Evolutionary conservation across 1,284 basidiomycete genomes (phyloP), one percentile per base, ranked within the genome.

Genomic region (Boletus hoseneyae): DNA sequence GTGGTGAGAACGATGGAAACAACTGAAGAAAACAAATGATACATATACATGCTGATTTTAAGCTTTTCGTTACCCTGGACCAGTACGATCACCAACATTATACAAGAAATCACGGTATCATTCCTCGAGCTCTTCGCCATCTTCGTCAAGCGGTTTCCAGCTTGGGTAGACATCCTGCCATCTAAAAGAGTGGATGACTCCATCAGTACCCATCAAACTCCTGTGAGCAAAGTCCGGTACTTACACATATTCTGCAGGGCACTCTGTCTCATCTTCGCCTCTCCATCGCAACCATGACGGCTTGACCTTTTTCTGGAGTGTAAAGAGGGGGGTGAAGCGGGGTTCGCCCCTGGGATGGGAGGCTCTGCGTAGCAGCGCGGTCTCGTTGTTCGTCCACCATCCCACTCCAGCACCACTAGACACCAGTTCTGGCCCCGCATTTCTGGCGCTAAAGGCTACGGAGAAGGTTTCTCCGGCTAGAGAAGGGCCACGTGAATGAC

Each of bases 141-240:
- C 44, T 27, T 59, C 57, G 35, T 57, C 46, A n/a, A 56, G 57
- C 4, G 45, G 53, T 23, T 25, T 59, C 57, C 57, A 54, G 2
- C 37, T 8, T 18, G 43, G 50, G 38, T 42, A 57, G 19, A 47
- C 46, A 12, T 57, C 53, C 18, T 46, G 23, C 56, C 53, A 53
- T 30, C 57, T 53, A 25, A 16, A 30, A 45, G 13, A 29, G n/a
- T 3, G n/a, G 18, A 16, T 16, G 18, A 15, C 6, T 42, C 29
- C 10, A 34, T 27, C 9, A 43, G 16, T 3, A 36, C 6, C 11
- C 21, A 15, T 32, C 4, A 19, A n/a, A 32, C 11, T 5, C 19
- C 30, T 10, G 12, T 1, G 10, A 27, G 19, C 6, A 16, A 41
- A 4, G 33, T n/a, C 18, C 37, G 45, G 32, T 10, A 27, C 43